Percentiles rank a stretch among this genome's conserved stretches.
Conservation (phyloP, 345 rosid species). For the Acer negundo region DNA sequence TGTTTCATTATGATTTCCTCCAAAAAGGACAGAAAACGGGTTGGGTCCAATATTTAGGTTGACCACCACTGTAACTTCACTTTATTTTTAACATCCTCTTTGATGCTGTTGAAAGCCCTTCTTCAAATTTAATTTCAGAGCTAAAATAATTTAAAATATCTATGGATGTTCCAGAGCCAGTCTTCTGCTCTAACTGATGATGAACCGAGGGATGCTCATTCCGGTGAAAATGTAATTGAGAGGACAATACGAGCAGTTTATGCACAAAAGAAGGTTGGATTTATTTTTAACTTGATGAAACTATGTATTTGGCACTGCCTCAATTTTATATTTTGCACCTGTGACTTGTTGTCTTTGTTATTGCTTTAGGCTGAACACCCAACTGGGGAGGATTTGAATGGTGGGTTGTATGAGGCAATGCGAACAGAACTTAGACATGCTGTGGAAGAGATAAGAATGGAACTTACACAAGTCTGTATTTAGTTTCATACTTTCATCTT, state of each 20-base stretch:
- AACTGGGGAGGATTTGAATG: conserved; percentile 40
- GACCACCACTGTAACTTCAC: background rate
- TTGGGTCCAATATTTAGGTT: conserved; percentile 14
- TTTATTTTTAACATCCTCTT: conserved; percentile 11
- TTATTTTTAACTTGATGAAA: conserved; percentile 16
- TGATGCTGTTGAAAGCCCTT: background rate
- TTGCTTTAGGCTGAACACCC: conserved; percentile 52
- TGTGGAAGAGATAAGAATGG: conserved; percentile 66
- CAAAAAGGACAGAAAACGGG: background rate
- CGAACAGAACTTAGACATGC: conserved; percentile 72
- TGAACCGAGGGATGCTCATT: conserved; percentile 58
- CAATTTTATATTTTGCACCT: conserved; percentile 4
- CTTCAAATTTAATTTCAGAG: background rate
- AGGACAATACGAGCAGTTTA: conserved; percentile 70
- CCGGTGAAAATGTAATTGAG: conserved; percentile 51
- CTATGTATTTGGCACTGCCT: background rate
- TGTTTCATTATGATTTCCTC: background rate
- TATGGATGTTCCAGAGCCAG: conserved; percentile 64
- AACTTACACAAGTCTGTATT: conserved; percentile 55
- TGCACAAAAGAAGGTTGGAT: conserved; percentile 73
- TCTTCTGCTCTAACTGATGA: conserved; percentile 92
- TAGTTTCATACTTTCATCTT: conserved; percentile 15
- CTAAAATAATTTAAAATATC: conserved; percentile 8
- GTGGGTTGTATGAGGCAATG: conserved; percentile 61
- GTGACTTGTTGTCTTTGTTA: conserved; percentile 20